These are phyloP conservation scores for Linum trigynum DNA, from an alignment of 345 rosid species.

Conservation along the genomic window DNA sequence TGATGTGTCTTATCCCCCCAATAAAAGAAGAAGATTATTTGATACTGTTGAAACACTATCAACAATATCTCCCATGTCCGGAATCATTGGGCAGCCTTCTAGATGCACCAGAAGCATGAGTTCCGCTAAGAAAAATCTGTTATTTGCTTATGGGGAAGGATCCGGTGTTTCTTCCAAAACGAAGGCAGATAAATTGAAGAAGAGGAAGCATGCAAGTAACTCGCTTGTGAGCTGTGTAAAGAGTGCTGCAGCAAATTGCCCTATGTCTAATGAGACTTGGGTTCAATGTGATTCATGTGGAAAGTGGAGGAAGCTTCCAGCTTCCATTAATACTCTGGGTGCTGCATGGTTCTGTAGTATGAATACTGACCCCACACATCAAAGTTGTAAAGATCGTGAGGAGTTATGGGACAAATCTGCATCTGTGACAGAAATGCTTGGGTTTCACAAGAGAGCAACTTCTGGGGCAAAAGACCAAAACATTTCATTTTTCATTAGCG, in stretches of 20 bases:
- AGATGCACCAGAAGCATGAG: constrained; percentile 45
- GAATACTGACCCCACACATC: constrained; percentile 57
- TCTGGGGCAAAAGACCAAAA: constrained; percentile 52
- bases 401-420: constrained; percentile 58
- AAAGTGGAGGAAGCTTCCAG: constrained; percentile 80
- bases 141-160: constrained; percentile 35
- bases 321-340: constrained; percentile 32
- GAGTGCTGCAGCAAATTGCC: constrained; percentile 24
- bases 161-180: constrained; percentile 27
- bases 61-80: constrained; percentile 18
- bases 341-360: constrained; percentile 93
- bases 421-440: constrained; percentile 56
- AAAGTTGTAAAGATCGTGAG: constrained; percentile 64
- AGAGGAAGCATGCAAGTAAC: constrained; percentile 24
- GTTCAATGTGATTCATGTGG: constrained; percentile 87
- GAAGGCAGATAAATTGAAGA: constrained; percentile 18
- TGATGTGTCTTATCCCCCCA: constrained; percentile 27
- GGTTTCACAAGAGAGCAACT: constrained; percentile 60
- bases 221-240: constrained; percentile 6
- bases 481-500: constrained; percentile 57
- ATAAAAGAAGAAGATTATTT: constrained; percentile 45
- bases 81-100: constrained; percentile 24
- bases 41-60: constrained; percentile 28
- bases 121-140: constrained; percentile 50
- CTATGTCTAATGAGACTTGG: constrained; percentile 52